A percentile compares a stretch with the other conserved stretches of the same genome.
Conservation (phyloP, 2,329 filamentous ascomycete species). For the Zarea fungicola region DNA sequence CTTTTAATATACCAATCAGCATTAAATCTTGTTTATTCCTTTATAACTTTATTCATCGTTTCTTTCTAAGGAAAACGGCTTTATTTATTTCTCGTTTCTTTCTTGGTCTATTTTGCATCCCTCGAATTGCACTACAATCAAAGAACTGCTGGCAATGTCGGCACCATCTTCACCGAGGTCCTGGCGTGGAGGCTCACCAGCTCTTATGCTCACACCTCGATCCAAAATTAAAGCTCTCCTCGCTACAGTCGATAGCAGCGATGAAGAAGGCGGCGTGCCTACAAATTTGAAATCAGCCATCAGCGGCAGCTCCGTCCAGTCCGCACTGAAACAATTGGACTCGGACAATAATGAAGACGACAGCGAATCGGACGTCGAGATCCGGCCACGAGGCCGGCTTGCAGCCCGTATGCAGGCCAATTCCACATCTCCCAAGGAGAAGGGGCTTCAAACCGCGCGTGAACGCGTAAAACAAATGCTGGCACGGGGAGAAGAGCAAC, state of each 20-base stretch:
- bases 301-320: conserved; percentile 14
- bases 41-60: too few relatives aligned
- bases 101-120: not conserved
- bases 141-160: conserved; percentile 18
- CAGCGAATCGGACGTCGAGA: conserved; percentile 32
- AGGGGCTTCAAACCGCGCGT: conserved; percentile 28
- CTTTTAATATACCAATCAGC: not conserved
- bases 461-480: conserved; percentile 42
- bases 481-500: conserved; percentile 22
- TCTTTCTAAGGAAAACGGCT: not conserved
- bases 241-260: conserved; percentile 44
- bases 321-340: conserved; percentile 24
- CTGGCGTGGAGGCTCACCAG: conserved; percentile 36
- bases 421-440: conserved; percentile 13
- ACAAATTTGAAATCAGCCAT: conserved; percentile 20
- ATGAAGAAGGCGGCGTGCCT: conserved; percentile 33
- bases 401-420: conserved; percentile 56
- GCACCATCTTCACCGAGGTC: conserved; percentile 41
- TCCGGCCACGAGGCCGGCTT: conserved; percentile 57
- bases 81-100: not conserved
- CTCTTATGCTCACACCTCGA: conserved; percentile 41
- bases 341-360: conserved; percentile 44
- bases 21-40: not conserved
- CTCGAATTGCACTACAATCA: not conserved
- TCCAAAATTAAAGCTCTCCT: conserved; percentile 52